Evolutionary conservation across 257 asterid species (phyloP).

Genomic region (Eustoma russellianum): DNA sequence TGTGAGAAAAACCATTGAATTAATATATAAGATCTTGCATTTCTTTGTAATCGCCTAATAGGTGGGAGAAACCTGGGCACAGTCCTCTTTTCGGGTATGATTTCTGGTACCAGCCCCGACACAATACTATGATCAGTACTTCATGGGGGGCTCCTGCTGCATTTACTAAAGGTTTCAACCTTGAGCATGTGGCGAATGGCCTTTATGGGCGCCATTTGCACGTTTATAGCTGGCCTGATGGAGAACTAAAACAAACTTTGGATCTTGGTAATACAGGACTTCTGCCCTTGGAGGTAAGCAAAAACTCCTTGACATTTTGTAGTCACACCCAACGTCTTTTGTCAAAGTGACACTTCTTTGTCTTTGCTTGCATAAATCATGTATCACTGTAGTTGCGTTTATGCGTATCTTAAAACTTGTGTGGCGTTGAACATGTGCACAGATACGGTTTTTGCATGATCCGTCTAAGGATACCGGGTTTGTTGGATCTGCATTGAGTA

Average conservation of each 20-base stretch:
- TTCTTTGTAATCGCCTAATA: conserved; percentile 2
- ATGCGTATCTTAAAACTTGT: too few species aligned
- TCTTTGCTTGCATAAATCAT: neutral
- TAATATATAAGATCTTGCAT: neutral
- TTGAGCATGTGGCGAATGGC: conserved; percentile 77
- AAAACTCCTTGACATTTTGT: neutral
- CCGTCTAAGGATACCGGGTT: conserved; percentile 79
- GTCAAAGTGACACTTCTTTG: neutral
- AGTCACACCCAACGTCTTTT: too few species aligned
- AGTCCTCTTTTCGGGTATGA: conserved; percentile 88
- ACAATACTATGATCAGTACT: conserved; percentile 91
- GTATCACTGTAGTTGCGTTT: neutral
- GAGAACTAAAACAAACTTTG: conserved; percentile 82
- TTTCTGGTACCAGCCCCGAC: conserved; percentile 98
- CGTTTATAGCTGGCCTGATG: conserved; percentile 91
- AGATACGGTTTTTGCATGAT: conserved; percentile 84
- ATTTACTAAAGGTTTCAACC: conserved; percentile 84
- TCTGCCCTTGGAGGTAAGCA: conserved; percentile 74
- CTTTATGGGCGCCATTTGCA: conserved; percentile 88
- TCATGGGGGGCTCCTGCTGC: conserved; percentile 98
- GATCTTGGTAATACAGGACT: conserved; percentile 94
- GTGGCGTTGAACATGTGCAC: conserved; percentile 3
- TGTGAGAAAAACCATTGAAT: neutral
- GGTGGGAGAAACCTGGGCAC: conserved; percentile 99
- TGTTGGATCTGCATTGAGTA: conserved; percentile 85